These are phyloP conservation scores for Amanita pallidorosea DNA, from an alignment of 768 basidiomycete genomes.

Conservation along the genomic window DNA sequence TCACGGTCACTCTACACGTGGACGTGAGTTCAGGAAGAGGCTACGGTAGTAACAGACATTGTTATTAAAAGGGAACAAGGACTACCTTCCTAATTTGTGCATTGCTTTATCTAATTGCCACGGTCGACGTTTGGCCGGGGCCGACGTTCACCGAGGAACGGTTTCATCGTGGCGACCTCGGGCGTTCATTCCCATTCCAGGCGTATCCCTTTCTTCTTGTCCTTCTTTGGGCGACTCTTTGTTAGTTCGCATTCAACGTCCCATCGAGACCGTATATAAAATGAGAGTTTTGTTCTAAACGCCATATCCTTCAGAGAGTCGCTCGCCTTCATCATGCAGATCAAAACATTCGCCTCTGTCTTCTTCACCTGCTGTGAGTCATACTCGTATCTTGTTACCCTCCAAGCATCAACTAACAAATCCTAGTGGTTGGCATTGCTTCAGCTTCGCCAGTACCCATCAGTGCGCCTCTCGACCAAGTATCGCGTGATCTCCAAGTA, in stretches of 20 bases:
- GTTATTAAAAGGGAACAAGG: constrained; percentile 2
- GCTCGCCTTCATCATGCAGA: constrained; percentile 16
- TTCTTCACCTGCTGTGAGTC: constrained; percentile 18
- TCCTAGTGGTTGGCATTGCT: constrained; percentile 11
- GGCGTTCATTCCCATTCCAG: constrained; percentile 5
- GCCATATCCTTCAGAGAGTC: not conserved
- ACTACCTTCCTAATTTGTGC: constrained; percentile 3
- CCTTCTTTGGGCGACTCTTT: constrained; percentile 14
- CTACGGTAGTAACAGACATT: too few species aligned
- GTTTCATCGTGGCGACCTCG: not conserved
- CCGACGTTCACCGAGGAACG: not conserved
- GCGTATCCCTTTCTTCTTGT: constrained; percentile 12
- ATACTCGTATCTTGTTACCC: not conserved
- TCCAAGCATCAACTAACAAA: not conserved
- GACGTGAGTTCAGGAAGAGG: too few species aligned
- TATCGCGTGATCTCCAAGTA: constrained; percentile 10
- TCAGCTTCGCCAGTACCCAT: constrained; percentile 20
- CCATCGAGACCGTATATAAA: constrained; percentile 1
- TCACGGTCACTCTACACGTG: too few species aligned
- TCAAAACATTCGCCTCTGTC: constrained; percentile 14
- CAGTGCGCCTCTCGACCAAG: constrained; percentile 12
- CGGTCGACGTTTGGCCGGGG: not conserved
- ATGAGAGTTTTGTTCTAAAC: too few species aligned
- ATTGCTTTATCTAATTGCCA: not conserved
- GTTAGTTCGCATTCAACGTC: constrained; percentile 4